Conservation (phyloP, 768 basidiomycete genomes). For the Tephrocybe sp. region DNA sequence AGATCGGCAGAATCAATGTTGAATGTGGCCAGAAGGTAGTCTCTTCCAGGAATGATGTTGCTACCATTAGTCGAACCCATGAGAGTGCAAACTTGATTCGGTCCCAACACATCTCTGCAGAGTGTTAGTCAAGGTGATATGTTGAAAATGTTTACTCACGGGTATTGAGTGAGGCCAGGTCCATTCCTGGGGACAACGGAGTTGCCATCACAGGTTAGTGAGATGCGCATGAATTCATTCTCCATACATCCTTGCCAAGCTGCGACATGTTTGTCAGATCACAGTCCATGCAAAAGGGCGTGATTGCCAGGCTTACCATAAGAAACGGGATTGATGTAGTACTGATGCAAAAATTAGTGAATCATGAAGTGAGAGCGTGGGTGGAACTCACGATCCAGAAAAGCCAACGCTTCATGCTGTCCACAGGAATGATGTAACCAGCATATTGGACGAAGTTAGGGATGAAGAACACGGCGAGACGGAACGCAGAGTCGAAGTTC, state of each 20-base stretch:
- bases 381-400: constrained; percentile 74
- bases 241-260: constrained; percentile 78
- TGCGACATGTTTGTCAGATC: constrained; percentile 19
- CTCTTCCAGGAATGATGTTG: constrained; percentile 49
- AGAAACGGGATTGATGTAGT: constrained; percentile 75
- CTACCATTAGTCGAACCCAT: constrained; percentile 62
- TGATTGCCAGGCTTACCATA: constrained; percentile 44
- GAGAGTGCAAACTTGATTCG: constrained; percentile 78
- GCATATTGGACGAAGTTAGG: constrained; percentile 67
- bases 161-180: constrained; percentile 54
- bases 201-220: constrained; percentile 61
- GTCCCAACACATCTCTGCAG: constrained; percentile 45
- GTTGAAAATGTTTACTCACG: constrained; percentile 37
- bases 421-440: constrained; percentile 67
- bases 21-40: constrained; percentile 61
- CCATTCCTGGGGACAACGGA: constrained; percentile 67
- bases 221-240: constrained; percentile 78
- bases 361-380: not conserved
- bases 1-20: constrained; percentile 47
- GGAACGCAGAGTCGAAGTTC: constrained; percentile 45
- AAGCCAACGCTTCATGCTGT: constrained; percentile 75
- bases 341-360: constrained; percentile 40
- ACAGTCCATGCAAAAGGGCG: not conserved
- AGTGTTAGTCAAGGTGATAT: constrained; percentile 13
- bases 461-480: constrained; percentile 63